Conservation (phyloP, 163 green algal species). For the Picocystis sp. region DNA sequence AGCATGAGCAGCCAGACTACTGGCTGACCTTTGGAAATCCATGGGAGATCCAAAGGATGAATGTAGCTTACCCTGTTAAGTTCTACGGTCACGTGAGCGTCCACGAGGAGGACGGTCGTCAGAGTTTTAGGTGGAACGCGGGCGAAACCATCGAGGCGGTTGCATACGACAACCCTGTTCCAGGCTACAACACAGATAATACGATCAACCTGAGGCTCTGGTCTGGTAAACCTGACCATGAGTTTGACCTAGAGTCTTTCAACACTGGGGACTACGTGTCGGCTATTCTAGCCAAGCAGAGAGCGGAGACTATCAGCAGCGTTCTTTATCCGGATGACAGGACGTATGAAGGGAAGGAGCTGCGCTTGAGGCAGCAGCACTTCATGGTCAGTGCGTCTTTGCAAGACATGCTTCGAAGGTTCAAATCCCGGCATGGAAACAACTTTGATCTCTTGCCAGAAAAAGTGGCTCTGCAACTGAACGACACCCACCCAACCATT, state of each 20-base stretch:
- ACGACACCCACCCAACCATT: constrained; percentile 97
- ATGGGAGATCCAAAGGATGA: constrained; percentile 94
- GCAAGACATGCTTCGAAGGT: constrained; percentile 39
- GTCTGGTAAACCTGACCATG: constrained; percentile 76
- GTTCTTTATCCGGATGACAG: constrained; percentile 98
- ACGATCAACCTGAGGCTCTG: constrained; percentile 99
- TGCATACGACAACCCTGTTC: constrained; percentile 97
- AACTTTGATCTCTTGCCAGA: constrained; percentile 16
- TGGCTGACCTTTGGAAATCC: constrained; percentile 98
- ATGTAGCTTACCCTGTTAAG: constrained; percentile 73
- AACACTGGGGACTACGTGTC: constrained; percentile 79
- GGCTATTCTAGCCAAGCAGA: constrained; percentile 89
- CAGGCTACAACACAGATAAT: constrained; percentile 89
- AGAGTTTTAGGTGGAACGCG: constrained; percentile 80
- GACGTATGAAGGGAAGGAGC: constrained; percentile 97
- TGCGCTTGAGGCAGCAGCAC: constrained; percentile 97
- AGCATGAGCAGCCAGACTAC: constrained; percentile 98
- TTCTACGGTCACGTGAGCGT: constrained; percentile 88
- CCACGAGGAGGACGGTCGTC: constrained; percentile 57
- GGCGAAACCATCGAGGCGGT: constrained; percentile 80
- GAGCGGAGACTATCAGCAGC: constrained; percentile 81
- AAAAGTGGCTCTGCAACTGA: constrained; percentile 78
- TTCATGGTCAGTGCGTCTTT: constrained; percentile 92
- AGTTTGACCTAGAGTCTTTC: constrained; percentile 97
- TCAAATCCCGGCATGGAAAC: constrained; percentile 16